Evolutionary conservation across 2,329 filamentous ascomycete species (phyloP).

Genomic region (Colletotrichum gloeosporioides): DNA sequence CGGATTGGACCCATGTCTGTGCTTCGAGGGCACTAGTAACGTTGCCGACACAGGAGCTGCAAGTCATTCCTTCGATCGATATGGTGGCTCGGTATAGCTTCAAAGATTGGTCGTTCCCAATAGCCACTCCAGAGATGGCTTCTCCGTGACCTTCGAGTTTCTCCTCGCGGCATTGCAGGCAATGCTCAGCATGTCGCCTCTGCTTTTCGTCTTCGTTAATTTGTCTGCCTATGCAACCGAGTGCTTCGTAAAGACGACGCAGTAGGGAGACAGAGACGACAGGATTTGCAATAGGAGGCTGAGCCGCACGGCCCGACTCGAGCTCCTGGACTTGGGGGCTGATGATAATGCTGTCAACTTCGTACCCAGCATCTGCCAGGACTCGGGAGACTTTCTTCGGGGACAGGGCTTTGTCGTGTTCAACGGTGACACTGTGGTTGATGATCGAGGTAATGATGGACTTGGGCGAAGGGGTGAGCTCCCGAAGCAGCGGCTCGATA

Average conservation of each 20-base stretch:
- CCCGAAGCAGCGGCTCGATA: constrained; percentile 65
- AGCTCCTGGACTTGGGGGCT: constrained; percentile 28
- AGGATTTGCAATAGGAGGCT: not conserved
- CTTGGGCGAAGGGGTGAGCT: constrained; percentile 55
- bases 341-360: constrained; percentile 64
- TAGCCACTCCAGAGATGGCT: not conserved
- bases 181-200: not conserved
- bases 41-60: constrained; percentile 69
- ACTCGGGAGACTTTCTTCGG: constrained; percentile 45
- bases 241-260: not conserved
- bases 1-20: constrained; percentile 61
- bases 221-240: not conserved
- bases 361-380: constrained; percentile 55
- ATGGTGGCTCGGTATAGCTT: constrained; percentile 43
- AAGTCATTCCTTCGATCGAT: constrained; percentile 76
- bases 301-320: not conserved
- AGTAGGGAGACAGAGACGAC: fast-evolving
- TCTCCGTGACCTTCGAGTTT: not conserved
- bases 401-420: constrained; percentile 49
- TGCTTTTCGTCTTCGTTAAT: not conserved
- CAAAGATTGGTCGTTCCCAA: constrained; percentile 36
- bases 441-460: constrained; percentile 67
- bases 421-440: constrained; percentile 73
- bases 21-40: constrained; percentile 66
- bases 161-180: not conserved